These are phyloP conservation scores for Camellia sinensis DNA, from an alignment of 148 eudicot species.

Conservation along the genomic window DNA sequence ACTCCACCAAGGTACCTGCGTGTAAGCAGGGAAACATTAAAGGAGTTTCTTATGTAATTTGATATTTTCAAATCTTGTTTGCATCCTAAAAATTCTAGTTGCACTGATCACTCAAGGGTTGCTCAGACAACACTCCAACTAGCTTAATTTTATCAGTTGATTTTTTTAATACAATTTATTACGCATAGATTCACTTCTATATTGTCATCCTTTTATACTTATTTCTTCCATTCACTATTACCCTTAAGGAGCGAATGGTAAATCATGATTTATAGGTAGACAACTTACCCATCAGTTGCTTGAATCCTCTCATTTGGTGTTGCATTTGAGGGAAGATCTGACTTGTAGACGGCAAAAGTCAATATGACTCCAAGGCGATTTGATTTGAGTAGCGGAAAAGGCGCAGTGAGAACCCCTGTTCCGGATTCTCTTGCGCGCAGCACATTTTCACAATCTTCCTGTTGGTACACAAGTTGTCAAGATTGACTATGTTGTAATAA, in stretches of 20 bases:
- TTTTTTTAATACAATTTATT: neutral
- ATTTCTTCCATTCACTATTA: neutral
- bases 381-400: constrained; percentile 75
- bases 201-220: neutral
- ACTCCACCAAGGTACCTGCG: constrained; percentile 94
- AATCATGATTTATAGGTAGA: neutral
- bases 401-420: constrained; percentile 96
- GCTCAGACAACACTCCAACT: neutral
- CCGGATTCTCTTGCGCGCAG: constrained; percentile 91
- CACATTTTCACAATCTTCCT: constrained; percentile 98
- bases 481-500: constrained; percentile 8
- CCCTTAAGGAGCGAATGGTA: neutral
- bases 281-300: constrained; percentile 78
- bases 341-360: constrained; percentile 95
- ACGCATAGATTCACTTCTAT: neutral
- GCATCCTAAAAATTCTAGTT: neutral
- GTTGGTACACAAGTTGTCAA: constrained; percentile 17
- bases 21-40: constrained; percentile 12
- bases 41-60: neutral
- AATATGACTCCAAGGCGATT: constrained; percentile 92
- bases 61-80: neutral
- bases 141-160: too few relatives aligned
- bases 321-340: constrained; percentile 79
- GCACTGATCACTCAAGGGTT: neutral
- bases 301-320: constrained; percentile 61